Conservation (phyloP, 345 rosid genomes). For the Rubroshorea leprosula region DNA sequence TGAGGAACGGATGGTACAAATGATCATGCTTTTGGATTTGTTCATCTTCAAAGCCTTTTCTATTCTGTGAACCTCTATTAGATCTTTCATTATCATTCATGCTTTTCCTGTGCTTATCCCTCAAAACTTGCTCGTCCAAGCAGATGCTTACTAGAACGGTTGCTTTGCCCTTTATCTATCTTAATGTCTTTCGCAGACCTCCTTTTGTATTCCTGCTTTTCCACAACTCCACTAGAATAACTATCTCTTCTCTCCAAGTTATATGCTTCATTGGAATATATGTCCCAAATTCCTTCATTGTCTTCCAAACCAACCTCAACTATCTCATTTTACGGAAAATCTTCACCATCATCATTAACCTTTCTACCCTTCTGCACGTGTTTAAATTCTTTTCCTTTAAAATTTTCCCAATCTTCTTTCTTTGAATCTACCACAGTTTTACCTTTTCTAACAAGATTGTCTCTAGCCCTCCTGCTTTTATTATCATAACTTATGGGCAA, state of each 20-base stretch:
- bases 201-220: conserved; percentile 8
- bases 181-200: conserved; percentile 20
- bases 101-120: conserved; percentile 22
- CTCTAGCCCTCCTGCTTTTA: conserved; percentile 23
- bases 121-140: conserved; percentile 8
- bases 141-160: conserved; percentile 19
- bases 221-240: conserved; percentile 14
- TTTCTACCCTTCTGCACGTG: conserved; percentile 15
- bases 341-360: conserved; percentile 11
- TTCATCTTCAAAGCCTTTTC: conserved; percentile 20
- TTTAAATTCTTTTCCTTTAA: conserved; percentile 12
- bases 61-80: conserved; percentile 21
- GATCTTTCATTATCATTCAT: conserved; percentile 22
- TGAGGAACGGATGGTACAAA: conserved; percentile 21
- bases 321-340: conserved; percentile 25
- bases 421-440: conserved; percentile 15
- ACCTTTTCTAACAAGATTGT: conserved; percentile 26
- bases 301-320: conserved; percentile 35
- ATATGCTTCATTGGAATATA: conserved; percentile 24
- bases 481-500: conserved; percentile 20
- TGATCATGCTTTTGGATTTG: conserved; percentile 18
- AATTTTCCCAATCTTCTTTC: conserved; percentile 15
- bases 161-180: conserved; percentile 13
- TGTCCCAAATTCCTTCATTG: conserved; percentile 24
- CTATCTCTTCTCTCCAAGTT: conserved; percentile 18